Conservation (phyloP, 345 rosid genomes). For the Barbarea vulgaris region DNA sequence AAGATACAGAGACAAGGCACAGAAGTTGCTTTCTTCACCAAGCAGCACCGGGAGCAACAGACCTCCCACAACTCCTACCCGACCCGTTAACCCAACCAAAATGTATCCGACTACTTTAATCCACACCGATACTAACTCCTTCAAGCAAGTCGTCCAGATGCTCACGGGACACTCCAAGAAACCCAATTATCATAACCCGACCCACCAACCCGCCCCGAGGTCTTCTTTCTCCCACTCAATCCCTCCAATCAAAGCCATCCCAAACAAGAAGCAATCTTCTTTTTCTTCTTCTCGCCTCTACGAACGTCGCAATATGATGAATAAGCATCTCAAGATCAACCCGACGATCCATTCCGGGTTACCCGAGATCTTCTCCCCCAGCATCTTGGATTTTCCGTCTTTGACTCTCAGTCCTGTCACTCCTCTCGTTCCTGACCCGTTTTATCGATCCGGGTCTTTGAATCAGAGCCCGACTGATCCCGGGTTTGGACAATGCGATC, state of each 20-base stretch:
- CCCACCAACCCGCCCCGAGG: slow-evolving; percentile 33
- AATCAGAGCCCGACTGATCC: slow-evolving; percentile 29
- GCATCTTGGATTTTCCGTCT: slow-evolving; percentile 73
- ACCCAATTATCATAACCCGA: background rate
- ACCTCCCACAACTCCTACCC: slow-evolving; percentile 31
- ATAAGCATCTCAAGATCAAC: slow-evolving; percentile 65
- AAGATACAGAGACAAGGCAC: slow-evolving; percentile 39
- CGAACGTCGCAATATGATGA: slow-evolving; percentile 78
- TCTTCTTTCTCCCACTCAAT: slow-evolving; percentile 53
- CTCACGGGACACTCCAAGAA: slow-evolving; percentile 63
- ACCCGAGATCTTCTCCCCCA: slow-evolving; percentile 76
- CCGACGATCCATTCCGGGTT: slow-evolving; percentile 58
- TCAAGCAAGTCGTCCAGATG: slow-evolving; percentile 89
- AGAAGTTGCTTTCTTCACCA: slow-evolving; percentile 43
- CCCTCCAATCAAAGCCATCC: slow-evolving; percentile 68
- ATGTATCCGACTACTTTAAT: slow-evolving; percentile 75
- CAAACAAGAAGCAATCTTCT: slow-evolving; percentile 54
- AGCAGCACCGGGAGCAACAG: background rate
- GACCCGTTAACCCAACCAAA: slow-evolving; percentile 46
- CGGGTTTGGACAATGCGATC: slow-evolving; percentile 11
- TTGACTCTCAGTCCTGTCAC: slow-evolving; percentile 77
- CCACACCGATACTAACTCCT: slow-evolving; percentile 75
- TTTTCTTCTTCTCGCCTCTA: slow-evolving; percentile 59
- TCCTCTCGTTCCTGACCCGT: slow-evolving; percentile 70
- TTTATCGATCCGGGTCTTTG: slow-evolving; percentile 50